Base-by-base conservation (phyloP, 2,329 filamentous ascomycete species). In the Talaromyces sp. region DNA sequence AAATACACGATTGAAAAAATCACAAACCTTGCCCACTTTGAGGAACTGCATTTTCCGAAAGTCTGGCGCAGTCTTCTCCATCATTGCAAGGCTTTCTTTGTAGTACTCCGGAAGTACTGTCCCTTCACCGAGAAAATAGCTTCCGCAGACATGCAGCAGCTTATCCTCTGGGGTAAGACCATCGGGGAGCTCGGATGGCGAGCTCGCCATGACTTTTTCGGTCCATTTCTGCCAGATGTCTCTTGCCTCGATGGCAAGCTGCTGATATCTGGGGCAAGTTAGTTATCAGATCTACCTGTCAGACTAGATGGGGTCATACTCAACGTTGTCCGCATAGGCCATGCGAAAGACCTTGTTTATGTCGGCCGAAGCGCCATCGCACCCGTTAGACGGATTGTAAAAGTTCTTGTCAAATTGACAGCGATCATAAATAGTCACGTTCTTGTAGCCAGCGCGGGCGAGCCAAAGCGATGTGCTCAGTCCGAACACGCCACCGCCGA, bases 381-480 rank as follows among this genome's bases (percentile, higher is more conserved):
- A 75, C n/a, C 80, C 80, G 0, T 69, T 62, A 0, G 70, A 63
- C 58, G 77, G 78, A 9, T 76, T 75, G 58, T 83, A 82, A 0
- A 67, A 67, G 0, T 70, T 70, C 39, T 75, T 61, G 13, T 78
- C 71, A 42, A 81, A 72, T 30, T 75, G 69, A 64, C 82, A 78
- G 62, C 74, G 75, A 66, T 84, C 82, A 42, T 84, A 72, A 13
- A 84, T 74, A 8, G 75, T 82, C 28, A 83, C 72, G 62, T 80
- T 73, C 7, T 22, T 71, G 66, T 82, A 84, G 4, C 81, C 81
- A 15, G 77, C 67, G 58, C 71, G 69, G 9, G 74, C 74, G 6
- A 81, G 72, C 65, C 78, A 75, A 33, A 81, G 66, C 0, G 79
- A 79, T 10, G 76, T 69, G 22, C 65, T 68, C 19, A 71, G 67